Evolutionary conservation across 805 yeast genomes (phyloP).

Genomic region (Jamesozyma rosinii): DNA sequence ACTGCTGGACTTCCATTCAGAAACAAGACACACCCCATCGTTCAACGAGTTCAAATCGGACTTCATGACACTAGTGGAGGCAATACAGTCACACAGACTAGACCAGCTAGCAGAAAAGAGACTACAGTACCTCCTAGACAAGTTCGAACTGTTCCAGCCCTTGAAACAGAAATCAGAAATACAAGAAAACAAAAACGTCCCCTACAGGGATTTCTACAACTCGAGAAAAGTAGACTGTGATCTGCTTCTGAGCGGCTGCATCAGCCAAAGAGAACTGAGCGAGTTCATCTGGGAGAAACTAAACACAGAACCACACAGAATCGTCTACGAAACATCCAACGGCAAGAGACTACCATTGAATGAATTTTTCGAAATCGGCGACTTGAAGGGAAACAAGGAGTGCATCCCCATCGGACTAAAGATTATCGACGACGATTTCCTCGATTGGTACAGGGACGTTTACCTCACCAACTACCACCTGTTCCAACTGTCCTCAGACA

Average conservation of each 20-base stretch:
- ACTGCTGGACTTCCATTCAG: neutral
- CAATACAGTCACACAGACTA: constrained; percentile 11
- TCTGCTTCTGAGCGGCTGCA: constrained; percentile 22
- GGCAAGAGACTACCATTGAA: constrained; percentile 20
- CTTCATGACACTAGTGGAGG: constrained; percentile 19
- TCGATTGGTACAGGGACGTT: constrained; percentile 18
- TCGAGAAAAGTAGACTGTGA: constrained; percentile 79
- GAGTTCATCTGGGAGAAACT: constrained; percentile 34
- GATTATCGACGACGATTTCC: constrained; percentile 25
- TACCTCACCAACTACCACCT: constrained; percentile 23
- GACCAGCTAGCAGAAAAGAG: constrained; percentile 23
- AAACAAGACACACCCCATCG: constrained; percentile 17
- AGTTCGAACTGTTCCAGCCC: constrained; percentile 31
- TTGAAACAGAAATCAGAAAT: constrained; percentile 31
- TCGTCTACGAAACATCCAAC: constrained; percentile 22
- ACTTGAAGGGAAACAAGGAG: constrained; percentile 5
- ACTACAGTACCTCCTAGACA: constrained; percentile 26
- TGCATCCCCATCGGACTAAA: constrained; percentile 22
- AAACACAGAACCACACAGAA: constrained; percentile 29
- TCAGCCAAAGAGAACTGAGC: constrained; percentile 26
- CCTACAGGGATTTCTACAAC: constrained; percentile 66
- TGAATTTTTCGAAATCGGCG: constrained; percentile 16
- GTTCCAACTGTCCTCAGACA: constrained; percentile 9
- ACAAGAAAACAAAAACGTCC: constrained; percentile 31
- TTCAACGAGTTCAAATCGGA: constrained; percentile 29